phyloP scores from a whole-genome alignment of 768 basidiomycete genomes.

The Boletus sp. region DNA sequence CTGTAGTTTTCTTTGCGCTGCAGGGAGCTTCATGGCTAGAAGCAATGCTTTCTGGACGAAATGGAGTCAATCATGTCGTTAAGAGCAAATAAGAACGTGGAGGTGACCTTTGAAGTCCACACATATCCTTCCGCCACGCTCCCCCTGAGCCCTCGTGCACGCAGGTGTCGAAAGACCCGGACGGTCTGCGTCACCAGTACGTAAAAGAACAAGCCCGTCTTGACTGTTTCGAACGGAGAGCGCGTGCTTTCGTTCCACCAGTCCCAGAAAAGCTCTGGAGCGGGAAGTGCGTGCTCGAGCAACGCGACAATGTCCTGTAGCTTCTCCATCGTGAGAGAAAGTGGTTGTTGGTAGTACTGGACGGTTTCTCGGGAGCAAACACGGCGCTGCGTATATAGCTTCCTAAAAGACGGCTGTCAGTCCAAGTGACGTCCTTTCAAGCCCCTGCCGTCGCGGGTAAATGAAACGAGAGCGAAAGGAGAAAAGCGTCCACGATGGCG shows the following conservation, averaged over 20 bases:
- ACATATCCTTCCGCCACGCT: conserved; percentile 27
- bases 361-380: neutral
- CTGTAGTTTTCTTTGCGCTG: conserved; percentile 55
- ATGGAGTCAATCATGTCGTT: neutral
- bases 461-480: neutral
- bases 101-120: conserved; percentile 25
- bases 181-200: conserved; percentile 27
- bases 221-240: conserved; percentile 27
- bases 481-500: neutral
- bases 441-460: neutral
- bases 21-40: conserved; percentile 59
- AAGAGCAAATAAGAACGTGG: no score
- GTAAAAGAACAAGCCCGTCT: conserved; percentile 35
- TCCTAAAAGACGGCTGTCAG: neutral
- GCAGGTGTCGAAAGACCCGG: conserved; percentile 32
- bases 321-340: conserved; percentile 3
- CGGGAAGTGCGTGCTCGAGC: conserved; percentile 6
- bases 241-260: conserved; percentile 15
- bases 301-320: conserved; percentile 2
- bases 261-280: conserved; percentile 5
- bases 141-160: conserved; percentile 34
- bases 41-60: conserved; percentile 47
- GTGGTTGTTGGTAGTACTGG: neutral
- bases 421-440: neutral
- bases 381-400: no score